A percentile compares a stretch with the other conserved stretches of the same genome.
These are phyloP conservation scores for Emmonsia crescens DNA, from an alignment of 2,329 filamentous ascomycete genomes.

Conservation along the genomic window DNA sequence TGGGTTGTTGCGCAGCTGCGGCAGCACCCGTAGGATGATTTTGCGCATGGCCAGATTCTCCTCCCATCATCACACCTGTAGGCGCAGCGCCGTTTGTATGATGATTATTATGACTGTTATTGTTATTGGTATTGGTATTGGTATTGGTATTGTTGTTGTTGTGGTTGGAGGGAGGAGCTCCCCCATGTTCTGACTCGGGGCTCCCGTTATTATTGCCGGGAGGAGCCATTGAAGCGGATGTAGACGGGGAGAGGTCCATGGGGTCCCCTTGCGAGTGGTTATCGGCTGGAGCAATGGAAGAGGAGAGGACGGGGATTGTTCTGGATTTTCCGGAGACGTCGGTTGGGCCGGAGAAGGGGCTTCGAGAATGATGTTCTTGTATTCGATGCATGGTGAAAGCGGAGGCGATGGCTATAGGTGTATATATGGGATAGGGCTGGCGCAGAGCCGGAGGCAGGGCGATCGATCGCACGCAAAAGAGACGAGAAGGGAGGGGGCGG, in stretches of 20 bases:
- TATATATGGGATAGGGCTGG: background rate
- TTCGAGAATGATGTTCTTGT: constrained; percentile 33
- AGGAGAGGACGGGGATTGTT: constrained; percentile 43
- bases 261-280: constrained; percentile 38
- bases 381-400: constrained; percentile 29
- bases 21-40: constrained; percentile 34
- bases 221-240: constrained; percentile 38
- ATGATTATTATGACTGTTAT: constrained; percentile 21
- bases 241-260: constrained; percentile 45
- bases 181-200: constrained; percentile 37
- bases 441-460: background rate
- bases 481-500: background rate
- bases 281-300: constrained; percentile 34
- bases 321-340: constrained; percentile 38
- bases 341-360: constrained; percentile 33
- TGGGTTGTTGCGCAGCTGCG: constrained; percentile 69
- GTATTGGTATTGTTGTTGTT: constrained; percentile 16
- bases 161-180: constrained; percentile 14
- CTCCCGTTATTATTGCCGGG: constrained; percentile 34
- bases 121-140: constrained; percentile 7
- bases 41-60: constrained; percentile 14
- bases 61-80: background rate
- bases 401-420: background rate
- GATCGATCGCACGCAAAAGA: background rate
- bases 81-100: constrained; percentile 11